phyloP scores from a whole-genome alignment of 352 stramenopile genomes.

The Elongisporangium undulatum region DNA sequence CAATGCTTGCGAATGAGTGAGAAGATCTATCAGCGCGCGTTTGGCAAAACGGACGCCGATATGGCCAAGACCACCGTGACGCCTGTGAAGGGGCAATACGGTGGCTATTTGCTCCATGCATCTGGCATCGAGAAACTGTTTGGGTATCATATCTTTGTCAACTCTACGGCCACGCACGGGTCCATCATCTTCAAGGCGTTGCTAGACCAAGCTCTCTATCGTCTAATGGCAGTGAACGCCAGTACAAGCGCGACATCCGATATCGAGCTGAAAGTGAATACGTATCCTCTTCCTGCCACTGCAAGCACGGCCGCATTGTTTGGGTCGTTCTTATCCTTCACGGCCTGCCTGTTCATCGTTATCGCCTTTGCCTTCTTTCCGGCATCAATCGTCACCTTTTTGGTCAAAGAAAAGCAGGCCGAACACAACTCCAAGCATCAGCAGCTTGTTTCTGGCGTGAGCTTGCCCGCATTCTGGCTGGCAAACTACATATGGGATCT shows the following conservation, averaged over 20 bases:
- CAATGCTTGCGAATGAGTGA: slow-evolving; percentile 33
- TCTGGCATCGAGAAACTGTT: slow-evolving; percentile 24
- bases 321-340: slow-evolving; percentile 53
- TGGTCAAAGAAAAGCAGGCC: slow-evolving; percentile 92
- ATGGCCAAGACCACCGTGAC: slow-evolving; percentile 70
- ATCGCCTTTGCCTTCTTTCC: slow-evolving; percentile 91
- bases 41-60: slow-evolving; percentile 36
- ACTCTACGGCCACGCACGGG: slow-evolving; percentile 42
- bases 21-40: slow-evolving; percentile 26
- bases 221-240: slow-evolving; percentile 50
- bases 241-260: slow-evolving; percentile 9
- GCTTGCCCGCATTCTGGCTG: slow-evolving; percentile 92
- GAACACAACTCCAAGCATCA: slow-evolving; percentile 94
- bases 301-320: slow-evolving; percentile 34
- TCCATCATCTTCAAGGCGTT: slow-evolving; percentile 47
- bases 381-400: slow-evolving; percentile 89
- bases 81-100: slow-evolving; percentile 27
- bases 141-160: slow-evolving; percentile 48
- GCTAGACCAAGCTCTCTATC: slow-evolving; percentile 46
- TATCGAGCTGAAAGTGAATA: slow-evolving; percentile 40
- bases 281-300: slow-evolving; percentile 43
- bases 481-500: slow-evolving; percentile 93
- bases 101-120: slow-evolving; percentile 28
- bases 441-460: slow-evolving; percentile 92
- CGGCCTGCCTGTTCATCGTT: slow-evolving; percentile 81